These are phyloP conservation scores for Amniculicola lignicola DNA, from an alignment of 495 filamentous ascomycete genomes.

Conservation along the genomic window DNA sequence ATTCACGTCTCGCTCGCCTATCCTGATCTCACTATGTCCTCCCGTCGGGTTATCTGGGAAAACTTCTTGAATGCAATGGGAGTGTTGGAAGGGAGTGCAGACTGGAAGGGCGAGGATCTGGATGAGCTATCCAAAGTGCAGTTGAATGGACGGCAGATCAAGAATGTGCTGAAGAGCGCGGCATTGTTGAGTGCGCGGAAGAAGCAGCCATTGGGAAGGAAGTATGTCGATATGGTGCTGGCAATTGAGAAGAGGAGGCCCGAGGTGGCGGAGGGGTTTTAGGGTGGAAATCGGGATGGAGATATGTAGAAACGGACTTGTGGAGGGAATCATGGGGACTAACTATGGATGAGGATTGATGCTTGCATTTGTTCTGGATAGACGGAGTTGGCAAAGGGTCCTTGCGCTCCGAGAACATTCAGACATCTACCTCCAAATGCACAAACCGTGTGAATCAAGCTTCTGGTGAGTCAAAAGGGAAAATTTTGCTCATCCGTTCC, in stretches of 20 bases:
- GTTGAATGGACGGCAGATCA: constrained; percentile 30
- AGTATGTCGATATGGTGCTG: constrained; percentile 23
- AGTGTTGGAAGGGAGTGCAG: background rate
- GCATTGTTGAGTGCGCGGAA: constrained; percentile 15
- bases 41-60: constrained; percentile 17
- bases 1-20: constrained; percentile 25
- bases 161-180: constrained; percentile 24
- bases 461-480: too few species aligned
- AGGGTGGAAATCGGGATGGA: too few species aligned
- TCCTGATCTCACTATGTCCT: constrained; percentile 12
- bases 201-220: constrained; percentile 14
- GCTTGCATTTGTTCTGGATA: too few species aligned
- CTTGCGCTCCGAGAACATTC: too few species aligned
- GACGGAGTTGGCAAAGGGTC: too few species aligned
- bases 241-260: constrained; percentile 17
- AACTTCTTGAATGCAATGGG: constrained; percentile 11
- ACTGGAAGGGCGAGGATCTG: constrained; percentile 14
- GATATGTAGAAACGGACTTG: too few species aligned
- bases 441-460: too few species aligned
- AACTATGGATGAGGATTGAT: too few species aligned
- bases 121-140: constrained; percentile 16
- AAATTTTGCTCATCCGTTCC: too few species aligned
- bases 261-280: constrained; percentile 1
- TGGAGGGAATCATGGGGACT: too few species aligned
- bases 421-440: too few species aligned